Conservation (phyloP, 768 basidiomycete species). For the Collybia sordida region DNA sequence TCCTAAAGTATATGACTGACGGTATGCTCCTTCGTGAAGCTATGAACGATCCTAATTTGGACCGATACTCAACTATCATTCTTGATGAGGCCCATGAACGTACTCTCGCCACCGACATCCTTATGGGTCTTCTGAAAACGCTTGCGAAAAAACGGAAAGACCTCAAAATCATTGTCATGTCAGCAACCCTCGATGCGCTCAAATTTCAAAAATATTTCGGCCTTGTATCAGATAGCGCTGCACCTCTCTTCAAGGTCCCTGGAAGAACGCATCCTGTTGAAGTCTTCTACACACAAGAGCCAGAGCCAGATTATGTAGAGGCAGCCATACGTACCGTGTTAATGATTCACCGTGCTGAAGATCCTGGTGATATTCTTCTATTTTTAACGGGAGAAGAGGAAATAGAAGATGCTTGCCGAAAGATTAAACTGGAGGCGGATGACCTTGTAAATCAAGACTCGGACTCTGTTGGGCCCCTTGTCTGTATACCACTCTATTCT, state of each 20-base stretch:
- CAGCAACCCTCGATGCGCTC: constrained; percentile 92
- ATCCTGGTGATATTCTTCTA: constrained; percentile 87
- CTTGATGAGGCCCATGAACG: constrained; percentile 99
- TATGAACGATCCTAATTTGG: constrained; percentile 91
- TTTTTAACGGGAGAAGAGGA: constrained; percentile 99
- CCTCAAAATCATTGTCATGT: constrained; percentile 98
- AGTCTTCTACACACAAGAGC: constrained; percentile 90
- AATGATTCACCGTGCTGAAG: constrained; percentile 96
- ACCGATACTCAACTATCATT: constrained; percentile 95
- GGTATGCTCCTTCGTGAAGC: constrained; percentile 99
- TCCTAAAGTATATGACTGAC: constrained; percentile 99
- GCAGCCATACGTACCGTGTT: constrained; percentile 94
- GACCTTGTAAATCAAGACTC: constrained; percentile 72
- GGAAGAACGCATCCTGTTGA: constrained; percentile 96
- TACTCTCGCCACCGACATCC: constrained; percentile 95
- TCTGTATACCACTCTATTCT: constrained; percentile 93
- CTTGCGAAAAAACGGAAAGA: constrained; percentile 80
- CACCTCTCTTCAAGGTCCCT: constrained; percentile 87
- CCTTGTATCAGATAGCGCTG: constrained; percentile 41
- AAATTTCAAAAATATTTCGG: constrained; percentile 97
- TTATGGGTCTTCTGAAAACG: constrained; percentile 93
- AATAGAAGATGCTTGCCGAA: constrained; percentile 94
- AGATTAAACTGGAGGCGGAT: constrained; percentile 90
- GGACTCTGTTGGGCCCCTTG: constrained; percentile 77
- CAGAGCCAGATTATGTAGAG: constrained; percentile 95